Percentiles rank a stretch among this genome's conserved stretches.
These are phyloP conservation scores for Microascus cirrosus DNA, from an alignment of 2,329 filamentous ascomycete species.

Conservation along the genomic window DNA sequence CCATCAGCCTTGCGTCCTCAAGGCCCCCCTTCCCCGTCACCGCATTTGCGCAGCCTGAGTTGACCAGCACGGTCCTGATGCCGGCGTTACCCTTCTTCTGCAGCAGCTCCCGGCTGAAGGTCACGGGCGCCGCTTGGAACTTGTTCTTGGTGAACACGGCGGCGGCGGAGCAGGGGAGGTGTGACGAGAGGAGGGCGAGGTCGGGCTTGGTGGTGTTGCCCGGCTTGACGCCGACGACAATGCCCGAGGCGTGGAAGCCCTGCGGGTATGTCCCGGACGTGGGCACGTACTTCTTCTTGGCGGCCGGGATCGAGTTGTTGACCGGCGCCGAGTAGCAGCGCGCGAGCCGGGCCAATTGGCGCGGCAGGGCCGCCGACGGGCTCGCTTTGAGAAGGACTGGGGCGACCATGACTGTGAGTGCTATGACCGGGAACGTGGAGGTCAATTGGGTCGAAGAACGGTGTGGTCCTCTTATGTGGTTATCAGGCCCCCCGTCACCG, in stretches of 20 bases:
- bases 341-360: conserved; percentile 3
- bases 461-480: background rate
- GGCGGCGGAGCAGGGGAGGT: conserved; percentile 73
- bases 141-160: conserved; percentile 97
- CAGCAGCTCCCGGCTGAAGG: conserved; percentile 66
- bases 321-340: conserved; percentile 8
- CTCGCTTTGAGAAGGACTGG: background rate
- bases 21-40: conserved; percentile 86
- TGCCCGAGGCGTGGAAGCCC: conserved; percentile 78
- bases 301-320: conserved; percentile 45
- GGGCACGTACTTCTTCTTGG: conserved; percentile 87
- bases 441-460: background rate
- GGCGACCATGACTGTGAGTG: conserved; percentile 1
- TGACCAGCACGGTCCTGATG: conserved; percentile 75
- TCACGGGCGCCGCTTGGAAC: conserved; percentile 93
- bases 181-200: conserved; percentile 78
- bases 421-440: background rate
- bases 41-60: conserved; percentile 94
- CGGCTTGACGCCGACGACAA: conserved; percentile 87
- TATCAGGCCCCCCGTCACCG: background rate
- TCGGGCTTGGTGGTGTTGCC: conserved; percentile 87
- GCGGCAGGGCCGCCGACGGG: background rate
- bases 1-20: conserved; percentile 83
- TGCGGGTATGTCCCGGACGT: conserved; percentile 76
- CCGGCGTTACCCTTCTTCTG: conserved; percentile 54